Evolutionary conservation across 192 early-diverging fungal genomes (phyloP).

Genomic region (Geranomyces variabilis): DNA sequence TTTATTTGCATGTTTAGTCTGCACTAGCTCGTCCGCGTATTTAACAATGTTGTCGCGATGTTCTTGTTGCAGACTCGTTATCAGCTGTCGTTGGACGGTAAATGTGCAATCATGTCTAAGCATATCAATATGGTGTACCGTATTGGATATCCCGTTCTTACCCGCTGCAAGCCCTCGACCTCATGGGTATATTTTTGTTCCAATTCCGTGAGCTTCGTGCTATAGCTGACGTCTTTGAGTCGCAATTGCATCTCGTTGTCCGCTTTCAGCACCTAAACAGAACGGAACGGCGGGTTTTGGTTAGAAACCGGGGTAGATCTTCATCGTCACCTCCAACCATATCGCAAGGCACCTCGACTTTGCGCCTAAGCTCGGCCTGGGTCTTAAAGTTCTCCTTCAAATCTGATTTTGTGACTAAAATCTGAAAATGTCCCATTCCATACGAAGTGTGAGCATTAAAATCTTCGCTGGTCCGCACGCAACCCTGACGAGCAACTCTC

Average conservation of each 20-base stretch:
- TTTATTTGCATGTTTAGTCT: not conserved
- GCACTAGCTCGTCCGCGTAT: conserved; percentile 7
- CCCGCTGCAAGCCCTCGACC: conserved; percentile 51
- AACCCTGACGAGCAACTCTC: conserved; percentile 51
- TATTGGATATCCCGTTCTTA: not conserved
- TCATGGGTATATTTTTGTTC: conserved; percentile 68
- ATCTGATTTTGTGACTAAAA: conserved; percentile 66
- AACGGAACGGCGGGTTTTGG: not conserved
- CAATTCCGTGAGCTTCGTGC: conserved; percentile 66
- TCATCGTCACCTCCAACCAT: conserved; percentile 52
- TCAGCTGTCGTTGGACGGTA: not conserved
- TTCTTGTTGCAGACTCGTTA: not conserved
- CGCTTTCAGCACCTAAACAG: conserved; percentile 49
- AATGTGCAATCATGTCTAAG: too few relatives aligned
- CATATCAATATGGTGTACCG: too few relatives aligned
- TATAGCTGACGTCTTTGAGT: conserved; percentile 70
- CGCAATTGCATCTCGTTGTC: conserved; percentile 69
- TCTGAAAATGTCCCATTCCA: conserved; percentile 45
- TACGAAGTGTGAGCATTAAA: too few relatives aligned
- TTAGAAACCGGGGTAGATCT: too few relatives aligned
- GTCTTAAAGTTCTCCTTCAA: conserved; percentile 60
- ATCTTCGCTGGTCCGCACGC: too few relatives aligned
- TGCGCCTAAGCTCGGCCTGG: conserved; percentile 58
- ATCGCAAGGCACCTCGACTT: conserved; percentile 66
- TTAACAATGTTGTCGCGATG: conserved; percentile 1